Evolutionary conservation across 2,329 filamentous ascomycete genomes (phyloP), one percentile per base, ranked within the genome.

Genomic region (Alternaria solani): DNA sequence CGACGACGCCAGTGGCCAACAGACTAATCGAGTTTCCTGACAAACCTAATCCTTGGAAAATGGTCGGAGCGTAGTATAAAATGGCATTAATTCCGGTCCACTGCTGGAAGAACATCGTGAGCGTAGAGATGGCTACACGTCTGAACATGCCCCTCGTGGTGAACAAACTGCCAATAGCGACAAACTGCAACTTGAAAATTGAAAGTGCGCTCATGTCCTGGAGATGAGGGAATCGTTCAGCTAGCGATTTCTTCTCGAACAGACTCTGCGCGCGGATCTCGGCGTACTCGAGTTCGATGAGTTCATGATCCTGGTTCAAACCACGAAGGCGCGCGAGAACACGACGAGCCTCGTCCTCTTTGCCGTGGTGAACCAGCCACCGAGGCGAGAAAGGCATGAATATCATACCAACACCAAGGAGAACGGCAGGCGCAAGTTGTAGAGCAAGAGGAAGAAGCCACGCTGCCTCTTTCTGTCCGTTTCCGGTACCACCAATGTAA

Each of bases 361-460:
- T 87, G 55, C 81, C 81, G 69, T 91, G 88, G 73, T 92, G 87
- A 8, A 91, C 80, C 0, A 94, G 84, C 90, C 90, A 93, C 66
- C 91, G 84, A 0, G 91, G 91, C 0, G 87, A 90, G 78, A 90
- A 93, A 0, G 91, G 91, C 89, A 94, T 91, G 78, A 91, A 92
- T 11, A 90, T 70, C 85, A 93, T 93, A 32, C 91, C 91, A 7
- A 84, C 71, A 32, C 89, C 87, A 2, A 94, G 84, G 4, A 92
- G 69, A 1, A 88, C 67, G 0, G 89, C 90, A 0, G 90, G 90
- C 0, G 83, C 82, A 3, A 93, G 82, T 70, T 94, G 91, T 0
- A 94, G 81, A 64, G 86, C 88, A 47, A 92, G 86, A 0, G 91
- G 91, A 0, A 91, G 79, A 1, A 91, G 83, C 91, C 91, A 95